Conservation (phyloP, 768 basidiomycete genomes). For the Boletus subparvulus region DNA sequence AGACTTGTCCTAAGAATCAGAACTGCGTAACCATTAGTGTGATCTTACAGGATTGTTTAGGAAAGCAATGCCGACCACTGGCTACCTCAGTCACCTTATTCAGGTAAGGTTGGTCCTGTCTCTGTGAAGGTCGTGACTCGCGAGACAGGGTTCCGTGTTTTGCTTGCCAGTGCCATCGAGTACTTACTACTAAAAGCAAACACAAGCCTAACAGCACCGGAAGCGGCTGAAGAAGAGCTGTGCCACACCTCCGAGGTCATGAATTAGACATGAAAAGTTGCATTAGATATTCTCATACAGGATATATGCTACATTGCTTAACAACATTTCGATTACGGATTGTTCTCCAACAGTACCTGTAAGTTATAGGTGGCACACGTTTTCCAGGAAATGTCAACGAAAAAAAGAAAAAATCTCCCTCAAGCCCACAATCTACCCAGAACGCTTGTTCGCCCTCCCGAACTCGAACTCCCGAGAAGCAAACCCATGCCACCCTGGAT, state of each 20-base stretch:
- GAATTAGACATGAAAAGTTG: background rate
- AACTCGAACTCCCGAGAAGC: constrained; percentile 44
- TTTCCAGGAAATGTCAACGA: background rate
- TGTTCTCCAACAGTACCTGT: background rate
- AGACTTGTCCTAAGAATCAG: background rate
- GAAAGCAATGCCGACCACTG: background rate
- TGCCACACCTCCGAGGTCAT: background rate
- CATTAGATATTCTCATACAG: background rate
- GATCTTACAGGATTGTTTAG: background rate
- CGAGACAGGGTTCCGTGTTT: background rate
- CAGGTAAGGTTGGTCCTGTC: constrained; percentile 7
- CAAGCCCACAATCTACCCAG: constrained; percentile 60
- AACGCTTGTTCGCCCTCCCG: constrained; percentile 48
- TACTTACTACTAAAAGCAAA: too few relatives aligned
- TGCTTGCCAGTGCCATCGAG: background rate
- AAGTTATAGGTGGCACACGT: background rate
- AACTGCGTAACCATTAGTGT: background rate
- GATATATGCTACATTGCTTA: background rate
- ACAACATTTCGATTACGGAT: too few relatives aligned
- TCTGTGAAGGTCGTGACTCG: background rate
- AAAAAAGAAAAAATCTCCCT: background rate
- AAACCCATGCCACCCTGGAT: constrained; percentile 72
- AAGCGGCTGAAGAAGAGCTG: too few relatives aligned
- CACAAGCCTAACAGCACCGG: too few relatives aligned
- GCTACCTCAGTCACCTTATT: background rate